phyloP scores from a whole-genome alignment of 1,284 basidiomycete genomes.

The Cryptococcus amylolentus region DNA sequence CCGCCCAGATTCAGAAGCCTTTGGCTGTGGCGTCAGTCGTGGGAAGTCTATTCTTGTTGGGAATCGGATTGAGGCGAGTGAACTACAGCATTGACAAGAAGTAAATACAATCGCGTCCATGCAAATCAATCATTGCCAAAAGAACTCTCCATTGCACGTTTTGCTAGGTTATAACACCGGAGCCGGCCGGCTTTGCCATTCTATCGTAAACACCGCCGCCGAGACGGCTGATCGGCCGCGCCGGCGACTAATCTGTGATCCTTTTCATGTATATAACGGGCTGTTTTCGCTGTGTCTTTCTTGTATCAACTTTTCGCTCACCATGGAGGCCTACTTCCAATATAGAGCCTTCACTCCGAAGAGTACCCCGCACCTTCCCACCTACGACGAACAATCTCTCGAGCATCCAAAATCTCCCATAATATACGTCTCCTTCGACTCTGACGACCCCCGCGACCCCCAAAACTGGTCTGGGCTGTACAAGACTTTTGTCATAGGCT shows the following conservation, averaged over 20 bases:
- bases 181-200: neutral
- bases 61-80: conserved; percentile 43
- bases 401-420: conserved; percentile 6
- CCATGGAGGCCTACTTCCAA: conserved; percentile 12
- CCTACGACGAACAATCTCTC: conserved; percentile 5
- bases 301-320: neutral
- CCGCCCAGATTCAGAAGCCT: conserved; percentile 78
- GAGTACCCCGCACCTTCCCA: neutral
- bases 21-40: conserved; percentile 52
- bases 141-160: neutral
- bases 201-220: too few species aligned
- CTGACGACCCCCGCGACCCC: conserved; percentile 20
- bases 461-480: conserved; percentile 26
- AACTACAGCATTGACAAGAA: conserved; percentile 43
- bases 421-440: conserved; percentile 19
- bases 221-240: too few species aligned
- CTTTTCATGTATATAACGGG: neutral
- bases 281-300: neutral
- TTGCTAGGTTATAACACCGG: neutral
- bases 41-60: conserved; percentile 40
- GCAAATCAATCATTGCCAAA: too few species aligned
- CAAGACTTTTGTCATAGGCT: conserved; percentile 19
- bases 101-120: conserved; percentile 8
- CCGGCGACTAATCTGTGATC: too few species aligned
- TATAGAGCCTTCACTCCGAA: conserved; percentile 8